Conservation (phyloP, 805 yeast genomes). For the Nakazawaea peltata region DNA sequence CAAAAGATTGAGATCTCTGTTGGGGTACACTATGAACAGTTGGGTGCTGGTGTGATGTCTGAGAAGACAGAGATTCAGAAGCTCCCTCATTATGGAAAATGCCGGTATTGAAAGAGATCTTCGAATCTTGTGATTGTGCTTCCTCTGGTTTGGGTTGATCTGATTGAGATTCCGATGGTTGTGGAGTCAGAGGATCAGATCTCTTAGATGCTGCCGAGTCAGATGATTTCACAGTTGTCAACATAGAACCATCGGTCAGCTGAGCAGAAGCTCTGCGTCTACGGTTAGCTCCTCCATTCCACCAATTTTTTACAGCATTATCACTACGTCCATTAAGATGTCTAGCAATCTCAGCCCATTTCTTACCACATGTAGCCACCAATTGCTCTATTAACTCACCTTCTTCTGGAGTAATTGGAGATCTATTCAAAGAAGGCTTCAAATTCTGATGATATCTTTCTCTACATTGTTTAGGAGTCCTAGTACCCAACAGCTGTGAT, state of each 20-base stretch:
- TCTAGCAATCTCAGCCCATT: conserved; percentile 92
- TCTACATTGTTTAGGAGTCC: conserved; percentile 89
- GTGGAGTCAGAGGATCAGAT: neutral
- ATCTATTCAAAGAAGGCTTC: conserved; percentile 73
- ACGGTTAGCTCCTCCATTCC: conserved; percentile 91
- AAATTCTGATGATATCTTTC: conserved; percentile 89
- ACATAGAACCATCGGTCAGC: too few species aligned
- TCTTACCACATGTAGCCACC: conserved; percentile 72
- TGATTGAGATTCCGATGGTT: neutral
- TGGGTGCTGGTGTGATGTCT: conserved; percentile 7
- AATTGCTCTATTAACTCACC: conserved; percentile 74
- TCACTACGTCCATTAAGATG: conserved; percentile 85
- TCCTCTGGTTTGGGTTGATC: neutral
- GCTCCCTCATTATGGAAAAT: conserved; percentile 9
- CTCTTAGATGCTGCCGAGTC: neutral
- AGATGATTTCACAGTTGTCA: too few species aligned
- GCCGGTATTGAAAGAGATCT: conserved; percentile 12
- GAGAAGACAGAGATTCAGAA: conserved; percentile 11
- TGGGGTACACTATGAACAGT: conserved; percentile 4
- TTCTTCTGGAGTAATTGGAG: conserved; percentile 81
- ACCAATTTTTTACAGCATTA: conserved; percentile 90
- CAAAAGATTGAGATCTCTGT: conserved; percentile 6
- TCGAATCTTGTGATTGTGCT: too few species aligned
- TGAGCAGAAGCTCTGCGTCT: conserved; percentile 48
- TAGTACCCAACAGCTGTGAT: conserved; percentile 59